A percentile compares a stretch with the other conserved stretches of the same genome.
These are phyloP conservation scores for Hypoxylon sp. DNA, from an alignment of 2,329 filamentous ascomycete species.

Conservation along the genomic window DNA sequence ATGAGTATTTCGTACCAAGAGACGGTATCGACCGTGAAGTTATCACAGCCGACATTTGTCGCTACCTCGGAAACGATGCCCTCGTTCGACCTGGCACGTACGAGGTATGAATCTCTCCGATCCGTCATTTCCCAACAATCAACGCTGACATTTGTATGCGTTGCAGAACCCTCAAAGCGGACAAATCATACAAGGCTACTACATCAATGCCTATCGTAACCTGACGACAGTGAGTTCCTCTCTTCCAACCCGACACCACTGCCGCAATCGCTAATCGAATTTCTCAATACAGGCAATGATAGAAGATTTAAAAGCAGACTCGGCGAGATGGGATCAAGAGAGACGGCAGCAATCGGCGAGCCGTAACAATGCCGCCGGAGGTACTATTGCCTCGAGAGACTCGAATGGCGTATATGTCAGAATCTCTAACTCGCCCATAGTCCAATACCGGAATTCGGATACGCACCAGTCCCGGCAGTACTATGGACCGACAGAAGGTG, in stretches of 20 bases:
- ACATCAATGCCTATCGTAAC: slow-evolving; percentile 84
- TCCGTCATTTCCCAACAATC: slow-evolving; percentile 41
- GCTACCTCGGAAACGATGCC: slow-evolving; percentile 86
- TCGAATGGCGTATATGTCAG: slow-evolving; percentile 63
- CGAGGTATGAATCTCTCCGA: slow-evolving; percentile 67
- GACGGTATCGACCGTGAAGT: slow-evolving; percentile 88
- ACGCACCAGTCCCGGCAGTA: slow-evolving; percentile 64
- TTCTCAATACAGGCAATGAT: slow-evolving; percentile 69
- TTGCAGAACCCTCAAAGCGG: slow-evolving; percentile 68
- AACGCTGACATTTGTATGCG: slow-evolving; percentile 41
- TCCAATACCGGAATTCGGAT: slow-evolving; percentile 71
- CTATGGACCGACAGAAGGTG: slow-evolving; percentile 62
- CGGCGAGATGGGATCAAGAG: slow-evolving; percentile 73
- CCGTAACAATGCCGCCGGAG: slow-evolving; percentile 69
- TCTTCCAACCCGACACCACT: slow-evolving; percentile 1
- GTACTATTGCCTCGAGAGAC: slow-evolving; percentile 70
- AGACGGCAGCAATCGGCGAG: slow-evolving; percentile 68
- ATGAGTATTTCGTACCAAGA: slow-evolving; percentile 85
- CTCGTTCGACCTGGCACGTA: slow-evolving; percentile 82
- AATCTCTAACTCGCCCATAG: slow-evolving; percentile 73
- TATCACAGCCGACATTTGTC: slow-evolving; percentile 87
- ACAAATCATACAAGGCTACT: slow-evolving; percentile 79
- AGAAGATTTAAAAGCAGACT: slow-evolving; percentile 73
- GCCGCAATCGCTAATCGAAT: slow-evolving; percentile 42
- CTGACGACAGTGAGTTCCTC: slow-evolving; percentile 77